phyloP scores from a whole-genome alignment of 2,329 filamentous ascomycete genomes.

The Cyphellophora europaea region DNA sequence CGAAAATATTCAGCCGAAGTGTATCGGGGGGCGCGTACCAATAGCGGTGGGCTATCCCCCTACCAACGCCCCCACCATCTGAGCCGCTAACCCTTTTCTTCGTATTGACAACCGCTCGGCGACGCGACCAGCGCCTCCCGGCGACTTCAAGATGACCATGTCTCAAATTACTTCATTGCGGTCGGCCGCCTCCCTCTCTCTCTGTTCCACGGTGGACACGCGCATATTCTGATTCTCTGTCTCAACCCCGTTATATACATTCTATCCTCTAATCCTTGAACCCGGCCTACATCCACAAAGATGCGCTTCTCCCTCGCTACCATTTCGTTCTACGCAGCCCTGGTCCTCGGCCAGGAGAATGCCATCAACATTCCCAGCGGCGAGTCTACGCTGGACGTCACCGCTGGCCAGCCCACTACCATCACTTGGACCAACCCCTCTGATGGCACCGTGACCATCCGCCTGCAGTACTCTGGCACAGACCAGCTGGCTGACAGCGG shows the following conservation, averaged over 20 bases:
- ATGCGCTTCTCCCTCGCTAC: slow-evolving; percentile 38
- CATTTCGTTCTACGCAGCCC: slow-evolving; percentile 33
- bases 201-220: slow-evolving; percentile 2
- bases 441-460: slow-evolving; percentile 40
- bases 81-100: not conserved
- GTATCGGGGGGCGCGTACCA: no score
- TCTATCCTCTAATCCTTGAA: no score
- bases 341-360: slow-evolving; percentile 33
- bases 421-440: slow-evolving; percentile 43
- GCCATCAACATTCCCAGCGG: slow-evolving; percentile 37
- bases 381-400: slow-evolving; percentile 31
- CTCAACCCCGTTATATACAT: no score
- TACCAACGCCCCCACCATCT: not conserved
- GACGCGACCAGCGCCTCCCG: no score
- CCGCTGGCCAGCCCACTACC: slow-evolving; percentile 35
- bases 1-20: no score
- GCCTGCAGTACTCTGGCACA: slow-evolving; percentile 32
- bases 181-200: not conserved
- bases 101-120: slow-evolving; percentile 1
- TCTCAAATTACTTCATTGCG: no score
- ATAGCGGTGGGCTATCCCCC: no score
- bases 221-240: no score
- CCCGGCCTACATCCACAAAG: no score
- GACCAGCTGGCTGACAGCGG: slow-evolving; percentile 30
- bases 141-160: no score